phyloP scores from a whole-genome alignment of 2,329 filamentous ascomycete species.

The Colletotrichum caudatum region DNA sequence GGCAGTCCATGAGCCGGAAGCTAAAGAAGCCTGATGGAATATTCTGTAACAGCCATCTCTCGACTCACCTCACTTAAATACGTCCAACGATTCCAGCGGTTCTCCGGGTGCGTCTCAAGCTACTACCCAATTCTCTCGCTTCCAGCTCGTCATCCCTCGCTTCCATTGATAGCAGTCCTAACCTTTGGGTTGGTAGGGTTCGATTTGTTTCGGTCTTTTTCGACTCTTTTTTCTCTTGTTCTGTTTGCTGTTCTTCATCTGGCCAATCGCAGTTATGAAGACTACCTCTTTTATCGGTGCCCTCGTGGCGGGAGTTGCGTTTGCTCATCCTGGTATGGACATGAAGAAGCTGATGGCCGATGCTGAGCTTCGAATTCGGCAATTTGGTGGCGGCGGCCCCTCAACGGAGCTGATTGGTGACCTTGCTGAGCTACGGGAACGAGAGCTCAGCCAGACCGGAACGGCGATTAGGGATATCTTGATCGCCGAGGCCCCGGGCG shows the following conservation, averaged over 20 bases:
- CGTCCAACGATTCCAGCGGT: not conserved
- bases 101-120: not conserved
- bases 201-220: constrained; percentile 33
- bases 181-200: constrained; percentile 32
- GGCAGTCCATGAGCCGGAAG: constrained; percentile 38
- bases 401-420: constrained; percentile 53
- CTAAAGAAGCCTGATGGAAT: constrained; percentile 40
- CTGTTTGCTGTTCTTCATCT: not conserved
- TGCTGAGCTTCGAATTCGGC: constrained; percentile 37
- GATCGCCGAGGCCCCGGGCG: constrained; percentile 46
- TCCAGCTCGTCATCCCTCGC: constrained; percentile 33
- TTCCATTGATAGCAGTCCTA: constrained; percentile 25
- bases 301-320: constrained; percentile 20
- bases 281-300: constrained; percentile 23
- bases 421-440: constrained; percentile 48
- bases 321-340: constrained; percentile 46
- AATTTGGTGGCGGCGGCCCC: constrained; percentile 34
- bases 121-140: constrained; percentile 34
- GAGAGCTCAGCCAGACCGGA: constrained; percentile 52
- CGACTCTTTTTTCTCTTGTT: not conserved
- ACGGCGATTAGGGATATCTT: constrained; percentile 54
- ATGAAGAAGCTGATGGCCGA: constrained; percentile 44
- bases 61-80: constrained; percentile 27
- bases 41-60: not conserved
- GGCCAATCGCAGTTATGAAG: constrained; percentile 31